Evolutionary conservation across 352 stramenopile genomes (phyloP), one percentile per base, ranked within the genome.

Genomic region (Phytophthora cryptogea): DNA sequence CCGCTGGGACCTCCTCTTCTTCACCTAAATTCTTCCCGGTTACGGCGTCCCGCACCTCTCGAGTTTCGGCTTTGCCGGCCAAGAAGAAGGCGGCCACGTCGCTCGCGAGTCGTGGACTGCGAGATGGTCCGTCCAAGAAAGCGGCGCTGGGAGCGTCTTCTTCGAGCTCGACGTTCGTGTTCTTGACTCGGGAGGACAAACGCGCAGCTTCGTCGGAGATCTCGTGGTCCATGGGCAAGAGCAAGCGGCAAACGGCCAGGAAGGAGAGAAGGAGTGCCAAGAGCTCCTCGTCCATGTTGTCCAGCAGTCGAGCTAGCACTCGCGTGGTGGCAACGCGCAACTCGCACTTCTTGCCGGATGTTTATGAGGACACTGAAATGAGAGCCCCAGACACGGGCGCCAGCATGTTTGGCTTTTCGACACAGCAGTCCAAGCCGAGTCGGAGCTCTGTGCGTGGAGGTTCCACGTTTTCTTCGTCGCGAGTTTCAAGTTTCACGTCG

Each of bases 231-330:
- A 36, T 74, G 40, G 71, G 58, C 5, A 67, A 74, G 36, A 80
- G 48, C 41, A 81, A 81, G 33, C 64, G 76, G 1, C 52, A 51
- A 17, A 52, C 64, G 20, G 17, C 32, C n/a, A 70, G 57, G 42
- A 80, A 80, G 54, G 66, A 79, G 9, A 79, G 67, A 56, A 78
- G 74, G 48, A 70, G 30, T 36, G 35, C 42, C 10, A 80, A 74
- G 54, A 71, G n/a, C n/a, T 52, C 51, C 6, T 50, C 49, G 2
- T 59, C 60, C 0, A 36, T 61, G 33, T 23, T 54, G 32, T 42
- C 62, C 9, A 56, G 27, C 30, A 35, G 36, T 36, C 54, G 60
- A 45, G 20, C 33, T 17, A 27, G 44, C 11, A 59, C 47, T 5
- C 54, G 67, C 36, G 50, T 43, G 26, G 42, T 45, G 26, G 49